phyloP scores from a whole-genome alignment of 116 monocot genomes.

The Posidonia oceanica region DNA sequence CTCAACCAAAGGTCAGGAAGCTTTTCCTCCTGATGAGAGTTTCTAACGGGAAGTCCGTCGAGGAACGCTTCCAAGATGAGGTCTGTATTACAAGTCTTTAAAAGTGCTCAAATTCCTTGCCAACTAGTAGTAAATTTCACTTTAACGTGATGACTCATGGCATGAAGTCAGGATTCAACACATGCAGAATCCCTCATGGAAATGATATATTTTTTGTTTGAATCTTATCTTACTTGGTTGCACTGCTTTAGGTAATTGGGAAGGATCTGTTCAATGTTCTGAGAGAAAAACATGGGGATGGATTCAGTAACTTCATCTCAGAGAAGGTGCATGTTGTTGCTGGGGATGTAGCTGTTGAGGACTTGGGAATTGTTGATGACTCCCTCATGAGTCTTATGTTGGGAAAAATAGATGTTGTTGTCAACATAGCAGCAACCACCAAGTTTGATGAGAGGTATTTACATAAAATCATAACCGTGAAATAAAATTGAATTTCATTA shows the following conservation, averaged over 20 bases:
- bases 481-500: too few species aligned
- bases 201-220: too few species aligned
- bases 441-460: constrained; percentile 44
- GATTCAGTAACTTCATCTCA: constrained; percentile 7
- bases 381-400: constrained; percentile 18
- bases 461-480: too few species aligned
- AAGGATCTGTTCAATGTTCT: constrained; percentile 43
- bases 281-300: constrained; percentile 32
- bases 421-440: constrained; percentile 50
- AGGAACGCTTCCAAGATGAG: constrained; percentile 31
- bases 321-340: constrained; percentile 31
- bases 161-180: too few species aligned
- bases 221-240: not conserved
- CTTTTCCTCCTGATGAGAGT: constrained; percentile 53
- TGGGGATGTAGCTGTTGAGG: constrained; percentile 34
- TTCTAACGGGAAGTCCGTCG: constrained; percentile 18
- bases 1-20: constrained; percentile 67
- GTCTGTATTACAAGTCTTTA: not conserved
- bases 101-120: not conserved
- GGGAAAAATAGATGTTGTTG: constrained; percentile 33
- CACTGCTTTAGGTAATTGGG: not conserved
- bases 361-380: constrained; percentile 28
- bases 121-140: not conserved
- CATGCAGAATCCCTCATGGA: too few species aligned
- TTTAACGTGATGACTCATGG: not conserved